Base-by-base conservation (phyloP, 345 rosid genomes). In the Raphanus sativus region DNA sequence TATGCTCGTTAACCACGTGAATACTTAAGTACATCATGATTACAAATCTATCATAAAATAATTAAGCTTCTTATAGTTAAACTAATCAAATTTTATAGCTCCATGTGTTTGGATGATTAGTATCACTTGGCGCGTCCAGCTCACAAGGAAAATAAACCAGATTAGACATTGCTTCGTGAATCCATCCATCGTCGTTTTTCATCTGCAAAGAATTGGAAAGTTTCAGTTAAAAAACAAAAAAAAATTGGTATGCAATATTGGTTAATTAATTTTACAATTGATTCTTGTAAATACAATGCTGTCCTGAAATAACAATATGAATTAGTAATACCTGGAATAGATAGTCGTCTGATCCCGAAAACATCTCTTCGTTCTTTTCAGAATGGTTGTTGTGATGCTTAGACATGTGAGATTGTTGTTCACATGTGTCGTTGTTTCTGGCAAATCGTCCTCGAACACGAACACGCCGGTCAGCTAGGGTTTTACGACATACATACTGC, bases 391-490 rank as follows among this genome's bases (percentile, higher is more conserved):
- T 78, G 9, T 78, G 70, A 26, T 74, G 83, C 67, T 84, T 86
- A 74, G 77, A 84, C 55, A 62, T 62, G 15, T 60, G 73, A 54
- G 75, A 80, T 68, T 88, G 92, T 38, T 86, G 89, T 62, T 90
- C 94, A 68, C 84, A 70, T 3, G 75, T 63, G 67, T 87, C 94
- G 62, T 42, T 87, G 81, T 94, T 94, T 80, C 92, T 82, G 0
- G 97, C 98, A 75, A 93, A 93, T 81, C 98, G 83, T 29, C 98
- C 97, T 0, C 97, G 89, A n/a, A 93, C 87, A 54, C 98, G 87
- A 67, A 91, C 92, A 63, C 98, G 84, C 48, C 97, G 75, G 75
- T 91, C 97, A 8, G 98, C 98, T 65, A 93, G 85, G 83, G 94
- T 87, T 87, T 94, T 91, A 13, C 96, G 96, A 67, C 98, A 94